A percentile compares a stretch with the other conserved stretches of the same genome.
phyloP scores from a whole-genome alignment of 805 yeast genomes.

The Ogataea angusta region DNA sequence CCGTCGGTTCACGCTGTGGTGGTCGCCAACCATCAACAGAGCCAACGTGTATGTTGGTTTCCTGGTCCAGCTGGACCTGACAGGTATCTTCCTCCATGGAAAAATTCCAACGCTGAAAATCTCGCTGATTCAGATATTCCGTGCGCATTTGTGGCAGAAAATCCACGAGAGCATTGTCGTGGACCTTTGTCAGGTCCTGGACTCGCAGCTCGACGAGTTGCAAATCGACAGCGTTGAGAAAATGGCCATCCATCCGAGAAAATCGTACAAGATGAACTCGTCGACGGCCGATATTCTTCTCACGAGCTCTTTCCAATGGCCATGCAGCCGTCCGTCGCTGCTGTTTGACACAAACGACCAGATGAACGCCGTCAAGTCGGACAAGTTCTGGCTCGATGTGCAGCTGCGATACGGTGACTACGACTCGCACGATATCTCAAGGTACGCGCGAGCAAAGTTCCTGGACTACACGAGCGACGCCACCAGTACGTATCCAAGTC shows the following conservation, averaged over 20 bases:
- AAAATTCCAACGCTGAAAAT: conserved; percentile 96
- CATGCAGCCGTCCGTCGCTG: conserved; percentile 75
- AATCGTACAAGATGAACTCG: conserved; percentile 95
- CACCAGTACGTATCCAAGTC: conserved; percentile 82
- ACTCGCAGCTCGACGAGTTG: conserved; percentile 77
- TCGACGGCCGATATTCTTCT: conserved; percentile 89
- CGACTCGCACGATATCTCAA: conserved; percentile 93
- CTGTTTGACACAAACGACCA: conserved; percentile 68
- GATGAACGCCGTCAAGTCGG: conserved; percentile 53
- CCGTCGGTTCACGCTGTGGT: conserved; percentile 95
- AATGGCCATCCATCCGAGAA: conserved; percentile 93
- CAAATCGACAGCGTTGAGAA: conserved; percentile 85
- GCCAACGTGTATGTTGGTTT: conserved; percentile 98
- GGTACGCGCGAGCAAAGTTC: conserved; percentile 90
- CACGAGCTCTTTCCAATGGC: conserved; percentile 76
- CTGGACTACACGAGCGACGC: conserved; percentile 90
- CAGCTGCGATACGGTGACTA: conserved; percentile 96
- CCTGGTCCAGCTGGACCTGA: conserved; percentile 89
- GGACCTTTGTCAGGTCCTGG: conserved; percentile 89
- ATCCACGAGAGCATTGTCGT: conserved; percentile 94
- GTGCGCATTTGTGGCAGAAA: conserved; percentile 99
- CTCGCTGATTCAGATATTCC: conserved; percentile 89
- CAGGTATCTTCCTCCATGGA: conserved; percentile 96
- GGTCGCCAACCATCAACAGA: conserved; percentile 98
- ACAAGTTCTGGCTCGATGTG: conserved; percentile 91